phyloP scores from a whole-genome alignment of 192 early-diverging fungal genomes.

The Dimargaris cristalligena region DNA sequence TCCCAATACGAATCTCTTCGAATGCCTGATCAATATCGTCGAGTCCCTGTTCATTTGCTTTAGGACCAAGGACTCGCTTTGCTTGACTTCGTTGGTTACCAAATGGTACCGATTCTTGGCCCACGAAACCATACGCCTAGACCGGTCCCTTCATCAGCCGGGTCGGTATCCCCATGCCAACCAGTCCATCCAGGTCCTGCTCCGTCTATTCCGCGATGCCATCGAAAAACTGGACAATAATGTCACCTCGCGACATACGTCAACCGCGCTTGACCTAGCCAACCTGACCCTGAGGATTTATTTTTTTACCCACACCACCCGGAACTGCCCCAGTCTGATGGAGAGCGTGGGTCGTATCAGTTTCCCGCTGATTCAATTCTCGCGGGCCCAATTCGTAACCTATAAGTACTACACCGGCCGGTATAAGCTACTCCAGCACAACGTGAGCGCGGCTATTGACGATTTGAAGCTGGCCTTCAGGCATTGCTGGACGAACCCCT shows the following conservation, averaged over 20 bases:
- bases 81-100: background rate
- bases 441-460: background rate
- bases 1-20: no score
- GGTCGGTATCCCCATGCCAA: background rate
- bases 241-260: background rate
- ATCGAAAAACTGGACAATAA: background rate
- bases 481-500: background rate
- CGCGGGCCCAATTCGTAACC: background rate
- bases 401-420: constrained; percentile 3
- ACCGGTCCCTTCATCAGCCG: background rate
- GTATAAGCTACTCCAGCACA: background rate
- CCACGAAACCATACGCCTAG: background rate
- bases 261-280: background rate
- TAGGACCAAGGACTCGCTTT: background rate
- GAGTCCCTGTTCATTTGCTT: background rate
- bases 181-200: background rate
- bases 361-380: background rate
- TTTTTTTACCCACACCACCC: background rate
- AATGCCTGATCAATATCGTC: background rate
- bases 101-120: background rate
- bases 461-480: background rate
- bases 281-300: background rate
- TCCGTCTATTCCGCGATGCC: background rate
- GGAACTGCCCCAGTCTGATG: background rate
- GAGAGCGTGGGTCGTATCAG: background rate